phyloP scores from a whole-genome alignment of 306 rosid species.

The Echinosophora koreensis region DNA sequence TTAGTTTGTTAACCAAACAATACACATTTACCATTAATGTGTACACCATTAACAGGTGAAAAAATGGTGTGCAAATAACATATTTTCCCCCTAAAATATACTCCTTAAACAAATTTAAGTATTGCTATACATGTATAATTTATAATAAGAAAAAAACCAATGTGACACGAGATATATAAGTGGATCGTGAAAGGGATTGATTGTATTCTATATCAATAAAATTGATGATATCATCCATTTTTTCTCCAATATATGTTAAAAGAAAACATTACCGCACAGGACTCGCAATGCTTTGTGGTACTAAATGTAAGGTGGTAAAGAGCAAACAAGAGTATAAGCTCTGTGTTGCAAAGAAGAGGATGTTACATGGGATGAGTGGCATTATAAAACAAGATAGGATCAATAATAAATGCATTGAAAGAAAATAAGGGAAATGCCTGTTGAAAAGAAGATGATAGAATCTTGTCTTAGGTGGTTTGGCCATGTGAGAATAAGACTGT shows the following conservation, averaged over 20 bases:
- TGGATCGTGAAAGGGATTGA: not conserved
- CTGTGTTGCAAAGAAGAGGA: not conserved
- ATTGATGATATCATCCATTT: slow-evolving; percentile 17
- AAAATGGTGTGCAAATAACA: not conserved
- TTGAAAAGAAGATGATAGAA: not conserved
- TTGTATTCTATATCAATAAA: not conserved
- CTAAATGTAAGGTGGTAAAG: not conserved
- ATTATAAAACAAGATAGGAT: too few species aligned
- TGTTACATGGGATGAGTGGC: not conserved
- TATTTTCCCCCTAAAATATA: not conserved
- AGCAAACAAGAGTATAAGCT: not conserved
- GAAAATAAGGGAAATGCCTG: not conserved
- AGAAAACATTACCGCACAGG: not conserved
- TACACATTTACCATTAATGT: not conserved
- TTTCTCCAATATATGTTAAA: not conserved
- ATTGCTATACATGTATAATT: not conserved
- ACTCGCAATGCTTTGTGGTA: not conserved
- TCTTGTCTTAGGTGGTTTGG: too few species aligned
- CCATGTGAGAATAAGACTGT: too few species aligned
- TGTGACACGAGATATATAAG: not conserved
- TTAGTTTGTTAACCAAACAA: not conserved
- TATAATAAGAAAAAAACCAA: not conserved
- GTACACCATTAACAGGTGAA: not conserved
- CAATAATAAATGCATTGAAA: not conserved
- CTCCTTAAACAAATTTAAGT: slow-evolving; percentile 6